Evolutionary conservation across 352 stramenopile genomes (phyloP).

Genomic region (Phytophthora pisi): DNA sequence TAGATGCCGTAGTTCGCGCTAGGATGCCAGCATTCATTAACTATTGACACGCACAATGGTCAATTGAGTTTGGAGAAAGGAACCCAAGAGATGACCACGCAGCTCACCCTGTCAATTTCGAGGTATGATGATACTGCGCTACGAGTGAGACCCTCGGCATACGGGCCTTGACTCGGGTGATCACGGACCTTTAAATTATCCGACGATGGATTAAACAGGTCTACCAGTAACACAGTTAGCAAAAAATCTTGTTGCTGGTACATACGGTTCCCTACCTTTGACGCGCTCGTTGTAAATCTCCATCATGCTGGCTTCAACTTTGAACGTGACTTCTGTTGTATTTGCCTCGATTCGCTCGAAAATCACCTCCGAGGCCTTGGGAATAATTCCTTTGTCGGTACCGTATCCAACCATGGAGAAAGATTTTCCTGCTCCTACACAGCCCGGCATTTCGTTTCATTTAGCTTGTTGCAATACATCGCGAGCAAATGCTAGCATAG

Average conservation of each 20-base stretch:
- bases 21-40: slow-evolving; percentile 88
- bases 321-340: slow-evolving; percentile 59
- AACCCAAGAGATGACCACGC: not conserved
- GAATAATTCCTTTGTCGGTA: slow-evolving; percentile 84
- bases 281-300: slow-evolving; percentile 92
- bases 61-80: not conserved
- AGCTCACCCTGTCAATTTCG: slow-evolving; percentile 71
- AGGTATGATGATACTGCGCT: slow-evolving; percentile 82
- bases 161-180: slow-evolving; percentile 84
- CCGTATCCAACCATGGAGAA: slow-evolving; percentile 91
- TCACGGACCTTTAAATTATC: slow-evolving; percentile 91
- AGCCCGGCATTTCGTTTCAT: not conserved
- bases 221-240: slow-evolving; percentile 30
- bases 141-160: slow-evolving; percentile 80
- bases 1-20: slow-evolving; percentile 81
- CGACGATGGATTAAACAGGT: slow-evolving; percentile 84
- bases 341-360: slow-evolving; percentile 78
- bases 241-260: not conserved
- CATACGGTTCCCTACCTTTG: slow-evolving; percentile 50
- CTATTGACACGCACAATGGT: slow-evolving; percentile 26
- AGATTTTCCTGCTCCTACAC: slow-evolving; percentile 73
- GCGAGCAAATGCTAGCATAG: not conserved
- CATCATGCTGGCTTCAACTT: slow-evolving; percentile 91
- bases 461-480: not conserved
- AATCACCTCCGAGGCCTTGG: slow-evolving; percentile 80